Base-by-base conservation (phyloP, 495 filamentous ascomycete genomes). In the Xylaria longipes region DNA sequence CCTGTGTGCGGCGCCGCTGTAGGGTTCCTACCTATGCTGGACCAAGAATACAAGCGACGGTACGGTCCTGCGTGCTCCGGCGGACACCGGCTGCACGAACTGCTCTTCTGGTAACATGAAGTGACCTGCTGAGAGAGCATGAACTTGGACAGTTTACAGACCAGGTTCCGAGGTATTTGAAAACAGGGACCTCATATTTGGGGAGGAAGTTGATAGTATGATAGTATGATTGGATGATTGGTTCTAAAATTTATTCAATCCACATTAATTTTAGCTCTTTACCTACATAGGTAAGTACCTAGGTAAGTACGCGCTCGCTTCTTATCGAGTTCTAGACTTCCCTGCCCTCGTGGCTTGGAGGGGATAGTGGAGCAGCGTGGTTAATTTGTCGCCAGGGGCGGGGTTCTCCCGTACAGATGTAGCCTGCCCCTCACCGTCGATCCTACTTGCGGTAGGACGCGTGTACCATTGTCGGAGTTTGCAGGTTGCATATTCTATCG, bases 121-220 rank as follows among this genome's bases (percentile, higher is more conserved):
- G 45, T 76, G 74, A 15, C 81, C 82, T 25, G 77, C 81, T 1
- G 75, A 87, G 1, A 87, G 85, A 2, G 85, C 87, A 15, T 74
- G 80, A 11, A 85, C 79, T 35, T 84, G 78, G 14, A 87, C 84
- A 8, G 78, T 88, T 7, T 79, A 81, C 0, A 62, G 37, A 5
- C 60, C 37, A 5, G n/a, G 5, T 12, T 14, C n/a, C 43, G 9
- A 27, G 17, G 20, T 62, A 5, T 43, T 27, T 27, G n/a, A 62
- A 15, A 62, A 41, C 6, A 62, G n/a, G 5, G 35, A 43, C 20
- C 37, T 12, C 60, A 62, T 62, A 7, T 1, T 41, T 25, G 0
- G n/a, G 11, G 0, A n/a, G 29, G n/a, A 39, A 9, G 58, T 27
- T 41, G 33, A 22, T 35, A 12, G 43, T 50, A 20, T 8, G 11